phyloP scores from a whole-genome alignment of 2,329 filamentous ascomycete genomes.

The Phialophora expanda region DNA sequence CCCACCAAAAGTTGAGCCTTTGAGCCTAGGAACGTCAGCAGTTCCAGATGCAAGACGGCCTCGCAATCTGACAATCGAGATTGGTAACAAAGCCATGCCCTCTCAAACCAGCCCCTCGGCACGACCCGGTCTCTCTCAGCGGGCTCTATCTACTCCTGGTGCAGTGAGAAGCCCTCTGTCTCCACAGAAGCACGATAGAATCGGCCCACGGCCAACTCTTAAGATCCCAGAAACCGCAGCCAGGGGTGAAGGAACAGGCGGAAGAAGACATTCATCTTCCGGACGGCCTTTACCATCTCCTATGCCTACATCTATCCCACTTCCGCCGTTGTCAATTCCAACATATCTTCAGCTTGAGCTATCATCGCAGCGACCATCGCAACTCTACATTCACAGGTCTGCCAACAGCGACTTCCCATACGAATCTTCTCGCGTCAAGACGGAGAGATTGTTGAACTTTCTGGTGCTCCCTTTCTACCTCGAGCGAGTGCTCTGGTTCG shows the following conservation, averaged over 20 bases:
- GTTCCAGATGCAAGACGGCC: constrained; percentile 27
- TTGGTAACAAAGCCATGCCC: constrained; percentile 15
- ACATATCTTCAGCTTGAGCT: constrained; percentile 71
- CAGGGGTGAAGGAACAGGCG: constrained; percentile 15
- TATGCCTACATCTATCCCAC: constrained; percentile 60
- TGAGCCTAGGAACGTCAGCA: constrained; percentile 41
- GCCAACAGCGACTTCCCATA: constrained; percentile 71
- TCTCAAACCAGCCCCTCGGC: constrained; percentile 17
- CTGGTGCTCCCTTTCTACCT: constrained; percentile 79
- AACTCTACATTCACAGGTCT: constrained; percentile 67
- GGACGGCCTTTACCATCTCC: constrained; percentile 49
- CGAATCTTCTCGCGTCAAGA: constrained; percentile 89
- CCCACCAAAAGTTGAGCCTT: constrained; percentile 36
- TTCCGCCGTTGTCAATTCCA: constrained; percentile 67
- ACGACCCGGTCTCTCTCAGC: constrained; percentile 21
- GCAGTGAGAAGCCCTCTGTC: constrained; percentile 29
- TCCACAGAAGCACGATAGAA: constrained; percentile 27
- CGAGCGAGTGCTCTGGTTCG: constrained; percentile 85
- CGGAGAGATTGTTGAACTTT: constrained; percentile 89
- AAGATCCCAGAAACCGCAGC: constrained; percentile 24
- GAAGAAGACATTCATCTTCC: constrained; percentile 30
- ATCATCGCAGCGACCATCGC: constrained; percentile 64
- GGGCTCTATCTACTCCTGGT: constrained; percentile 27
- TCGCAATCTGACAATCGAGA: constrained; percentile 36
- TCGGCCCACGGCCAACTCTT: constrained; percentile 25